Conservation (phyloP, 768 basidiomycete genomes). For the Leccinum arenicola region DNA sequence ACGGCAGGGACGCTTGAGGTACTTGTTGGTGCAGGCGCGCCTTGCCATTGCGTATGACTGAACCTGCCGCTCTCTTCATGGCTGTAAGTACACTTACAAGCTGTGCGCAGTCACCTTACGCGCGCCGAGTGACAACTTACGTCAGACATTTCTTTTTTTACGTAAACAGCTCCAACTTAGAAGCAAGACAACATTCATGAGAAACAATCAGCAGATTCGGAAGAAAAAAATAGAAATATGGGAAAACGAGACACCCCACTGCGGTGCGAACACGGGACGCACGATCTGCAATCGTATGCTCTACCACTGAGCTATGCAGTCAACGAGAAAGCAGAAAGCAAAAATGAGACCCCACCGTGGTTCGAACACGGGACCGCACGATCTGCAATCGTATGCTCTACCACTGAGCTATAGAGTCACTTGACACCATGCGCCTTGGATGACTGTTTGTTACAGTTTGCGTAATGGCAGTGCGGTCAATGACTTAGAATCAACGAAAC, state of each 20-base stretch:
- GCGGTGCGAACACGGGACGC: constrained; percentile 43
- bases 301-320: constrained; percentile 47
- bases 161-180: not conserved
- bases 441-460: not conserved
- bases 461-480: not conserved
- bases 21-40: constrained; percentile 23
- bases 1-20: constrained; percentile 30
- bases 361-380: constrained; percentile 57
- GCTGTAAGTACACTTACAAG: not conserved
- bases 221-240: not conserved
- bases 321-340: constrained; percentile 9
- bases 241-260: constrained; percentile 35
- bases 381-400: constrained; percentile 64
- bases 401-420: constrained; percentile 43
- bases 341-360: constrained; percentile 46
- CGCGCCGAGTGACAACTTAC: not conserved
- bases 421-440: not conserved
- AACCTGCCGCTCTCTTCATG: constrained; percentile 41
- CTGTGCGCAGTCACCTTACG: not conserved
- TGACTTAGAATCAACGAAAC: not conserved
- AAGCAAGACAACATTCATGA: not conserved
- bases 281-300: constrained; percentile 62
- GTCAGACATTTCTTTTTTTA: not conserved
- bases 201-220: not conserved
- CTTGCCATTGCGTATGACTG: constrained; percentile 38